Percentiles rank a stretch among this genome's conserved stretches.
These are phyloP conservation scores for Auriscalpium vulgare DNA, from an alignment of 768 basidiomycete genomes.

Conservation along the genomic window DNA sequence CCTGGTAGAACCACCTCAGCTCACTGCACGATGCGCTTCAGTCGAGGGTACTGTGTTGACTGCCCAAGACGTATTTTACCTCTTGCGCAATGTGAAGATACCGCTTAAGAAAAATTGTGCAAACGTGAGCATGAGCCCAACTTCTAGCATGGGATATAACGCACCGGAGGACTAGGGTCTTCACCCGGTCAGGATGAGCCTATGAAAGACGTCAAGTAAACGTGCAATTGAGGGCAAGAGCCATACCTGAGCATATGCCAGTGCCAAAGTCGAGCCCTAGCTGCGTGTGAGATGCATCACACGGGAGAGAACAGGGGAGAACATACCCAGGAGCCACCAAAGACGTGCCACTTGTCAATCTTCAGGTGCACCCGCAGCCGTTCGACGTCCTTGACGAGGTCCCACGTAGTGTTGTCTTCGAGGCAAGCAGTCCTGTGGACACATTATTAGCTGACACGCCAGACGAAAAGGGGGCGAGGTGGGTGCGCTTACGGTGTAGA, in stretches of 20 bases:
- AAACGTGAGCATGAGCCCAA: background rate
- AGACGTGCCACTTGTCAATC: slow-evolving; percentile 88
- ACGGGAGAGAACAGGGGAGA: background rate
- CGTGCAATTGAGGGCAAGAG: background rate
- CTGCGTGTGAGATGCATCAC: background rate
- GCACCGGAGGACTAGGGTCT: slow-evolving; percentile 69
- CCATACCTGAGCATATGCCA: slow-evolving; percentile 76
- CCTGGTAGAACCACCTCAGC: slow-evolving; percentile 88
- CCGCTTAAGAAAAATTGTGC: slow-evolving; percentile 39
- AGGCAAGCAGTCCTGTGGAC: slow-evolving; percentile 55
- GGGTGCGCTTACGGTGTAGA: slow-evolving; percentile 61
- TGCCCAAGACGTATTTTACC: slow-evolving; percentile 29
- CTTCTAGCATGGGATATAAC: background rate
- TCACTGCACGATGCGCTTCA: slow-evolving; percentile 35
- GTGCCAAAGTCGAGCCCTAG: slow-evolving; percentile 78
- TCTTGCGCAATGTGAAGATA: slow-evolving; percentile 81
- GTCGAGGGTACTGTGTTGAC: no score
- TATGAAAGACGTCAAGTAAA: slow-evolving; percentile 20
- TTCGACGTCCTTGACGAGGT: slow-evolving; percentile 87
- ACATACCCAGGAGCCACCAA: slow-evolving; percentile 87
- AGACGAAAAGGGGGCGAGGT: background rate
- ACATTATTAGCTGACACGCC: slow-evolving; percentile 3
- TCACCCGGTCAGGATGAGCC: slow-evolving; percentile 77
- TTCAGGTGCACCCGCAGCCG: slow-evolving; percentile 65
- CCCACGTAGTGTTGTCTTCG: slow-evolving; percentile 91